Conservation (phyloP, 441 rosid species). For the Kokia cookei region DNA sequence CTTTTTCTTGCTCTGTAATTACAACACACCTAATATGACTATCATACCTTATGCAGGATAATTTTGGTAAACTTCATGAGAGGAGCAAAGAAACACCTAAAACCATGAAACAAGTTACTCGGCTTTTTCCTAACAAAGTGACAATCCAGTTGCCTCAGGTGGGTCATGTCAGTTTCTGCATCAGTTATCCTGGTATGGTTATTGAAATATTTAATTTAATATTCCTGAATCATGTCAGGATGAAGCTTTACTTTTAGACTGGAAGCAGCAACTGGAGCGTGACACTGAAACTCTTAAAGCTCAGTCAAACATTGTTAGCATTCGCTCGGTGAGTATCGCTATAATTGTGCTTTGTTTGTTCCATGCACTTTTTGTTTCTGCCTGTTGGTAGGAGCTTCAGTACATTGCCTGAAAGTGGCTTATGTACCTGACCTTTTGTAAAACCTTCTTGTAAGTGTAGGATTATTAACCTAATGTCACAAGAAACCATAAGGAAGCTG, state of each 20-base stretch:
- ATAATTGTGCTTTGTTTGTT: not conserved
- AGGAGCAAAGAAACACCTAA: constrained; percentile 83
- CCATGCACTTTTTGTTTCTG: not conserved
- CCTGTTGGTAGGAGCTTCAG: not conserved
- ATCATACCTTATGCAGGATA: constrained; percentile 55
- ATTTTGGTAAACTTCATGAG: constrained; percentile 78
- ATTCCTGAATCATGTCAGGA: constrained; percentile 49
- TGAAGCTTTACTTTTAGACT: constrained; percentile 78
- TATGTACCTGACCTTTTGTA: not conserved
- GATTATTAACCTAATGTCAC: not conserved
- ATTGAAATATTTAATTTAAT: constrained; percentile 10
- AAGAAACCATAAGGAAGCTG: not conserved
- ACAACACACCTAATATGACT: not conserved
- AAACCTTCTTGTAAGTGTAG: not conserved
- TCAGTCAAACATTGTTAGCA: constrained; percentile 63
- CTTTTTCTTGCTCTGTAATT: not conserved
- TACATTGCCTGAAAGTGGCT: not conserved
- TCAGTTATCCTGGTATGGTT: not conserved
- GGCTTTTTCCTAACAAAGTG: constrained; percentile 95
- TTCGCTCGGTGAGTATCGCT: constrained; percentile 59
- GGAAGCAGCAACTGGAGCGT: constrained; percentile 92
- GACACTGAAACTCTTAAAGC: constrained; percentile 86
- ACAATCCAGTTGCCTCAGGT: constrained; percentile 98
- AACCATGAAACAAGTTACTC: constrained; percentile 79
- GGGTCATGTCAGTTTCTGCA: not conserved